Base-by-base conservation (phyloP, 768 basidiomycete genomes). In the Pisolithus tinctorius region DNA sequence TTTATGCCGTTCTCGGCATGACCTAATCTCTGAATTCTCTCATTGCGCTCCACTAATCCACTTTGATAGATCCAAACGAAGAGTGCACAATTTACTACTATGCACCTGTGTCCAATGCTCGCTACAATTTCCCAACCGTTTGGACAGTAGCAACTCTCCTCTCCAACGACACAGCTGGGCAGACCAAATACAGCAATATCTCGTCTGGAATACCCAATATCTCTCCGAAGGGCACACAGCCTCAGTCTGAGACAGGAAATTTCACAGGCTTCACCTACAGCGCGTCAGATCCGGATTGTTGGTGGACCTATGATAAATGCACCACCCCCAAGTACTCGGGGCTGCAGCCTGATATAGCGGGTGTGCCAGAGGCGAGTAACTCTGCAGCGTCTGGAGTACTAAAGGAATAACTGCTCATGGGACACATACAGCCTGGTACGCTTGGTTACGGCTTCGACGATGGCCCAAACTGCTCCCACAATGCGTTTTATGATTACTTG, bases 391-490 rank as follows among this genome's bases (percentile, higher is more conserved):
- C 9, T 17, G 13, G 34, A 34, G 13, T 25, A 29, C 29, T 6
- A n/a, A 13, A 45, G n/a, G 43, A 30, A 45, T 27, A 10, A 29
- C 7, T 14, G 45, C 31, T 47, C 30, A 37, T 10, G 16, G 30
- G 45, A 7, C 31, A 56, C 39, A 45, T 50, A 14, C 23, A 80
- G 79, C 81, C 82, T 27, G 59, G 63, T 11, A 80, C 81, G 1
- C 66, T 82, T n/a, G 82, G 80, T 2, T 83, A 79, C 42, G 79
- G 73, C 3, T 83, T 83, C 52, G 82, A 84, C 53, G 82, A 84
- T 52, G 82, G 82, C 1, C 82, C 82, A 2, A 81, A 80, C 58
- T 84, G 82, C 59, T 75, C 78, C 4, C 82, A 84, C 53, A 83
- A 83, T 51, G 71, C 67, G 1, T 84, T 83, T 52, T 84, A 84